Base-by-base conservation (phyloP, 2,329 filamentous ascomycete genomes). In the Clonostachys chloroleuca region DNA sequence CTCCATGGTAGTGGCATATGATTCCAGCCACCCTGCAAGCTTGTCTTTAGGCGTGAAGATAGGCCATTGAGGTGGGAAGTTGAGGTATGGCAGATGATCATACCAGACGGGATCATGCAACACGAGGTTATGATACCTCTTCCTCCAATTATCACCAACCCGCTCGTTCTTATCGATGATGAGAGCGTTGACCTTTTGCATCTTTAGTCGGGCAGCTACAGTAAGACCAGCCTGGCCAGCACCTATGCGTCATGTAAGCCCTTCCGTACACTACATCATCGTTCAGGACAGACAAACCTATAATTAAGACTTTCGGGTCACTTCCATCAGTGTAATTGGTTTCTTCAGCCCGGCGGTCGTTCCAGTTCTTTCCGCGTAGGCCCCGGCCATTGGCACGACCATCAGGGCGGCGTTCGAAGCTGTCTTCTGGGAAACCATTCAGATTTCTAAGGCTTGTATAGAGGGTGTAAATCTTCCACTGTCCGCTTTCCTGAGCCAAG, bases 41-140 rank as follows among this genome's bases (percentile, higher is more conserved):
- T 88, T 88, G 61, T 88, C 84, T 57, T 87, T 88, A 6, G 84
- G 83, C 0, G 83, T 86, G 60, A 86, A 89, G n/a, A 86, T 67
- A 5, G 84, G 84, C 84, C 84, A 89, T 45, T 75, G 74, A 0
- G 73, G 57, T 0, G 84, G 85, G 57, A 87, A 89, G 0, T 68
- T 66, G 5, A 89, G 54, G 58, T 86, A 88, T 0, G 84, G 80
- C 67, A 86, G 66, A 55, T 81, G 77, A 46, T 78, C 74, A 48
- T 73, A 79, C 69, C 72, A 83, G 3, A 87, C 79, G 0, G 83
- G 82, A 53, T 87, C 85, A 54, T 89, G 84, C 0, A 85, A 75
- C 1, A 87, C 82, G 0, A 88, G 75, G 50, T 84, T 78, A 51
- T 80, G 75, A 53, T 86, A 86, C 42, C 83, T 65, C 39, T 72